These are phyloP conservation scores for Camellia lanceoleosa DNA, from an alignment of 148 eudicot genomes.

Conservation along the genomic window DNA sequence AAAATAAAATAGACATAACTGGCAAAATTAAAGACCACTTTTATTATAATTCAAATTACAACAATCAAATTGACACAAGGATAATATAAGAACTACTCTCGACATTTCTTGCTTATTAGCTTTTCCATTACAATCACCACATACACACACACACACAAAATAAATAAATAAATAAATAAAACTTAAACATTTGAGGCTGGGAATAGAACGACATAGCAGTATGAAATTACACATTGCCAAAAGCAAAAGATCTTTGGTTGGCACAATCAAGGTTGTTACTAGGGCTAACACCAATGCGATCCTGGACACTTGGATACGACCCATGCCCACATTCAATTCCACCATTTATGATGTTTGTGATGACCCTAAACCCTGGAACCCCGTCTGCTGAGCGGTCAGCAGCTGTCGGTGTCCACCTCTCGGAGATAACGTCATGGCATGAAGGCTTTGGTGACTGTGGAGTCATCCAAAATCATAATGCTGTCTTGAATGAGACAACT, in stretches of 20 bases:
- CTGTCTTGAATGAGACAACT: constrained; percentile 44
- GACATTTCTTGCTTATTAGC: too few relatives aligned
- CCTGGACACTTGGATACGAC: constrained; percentile 18
- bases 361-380: constrained; percentile 29
- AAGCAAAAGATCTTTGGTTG: constrained; percentile 22
- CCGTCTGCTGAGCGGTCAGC: constrained; percentile 37
- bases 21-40: too few relatives aligned
- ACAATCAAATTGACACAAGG: too few relatives aligned
- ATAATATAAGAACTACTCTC: too few relatives aligned
- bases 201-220: too few relatives aligned
- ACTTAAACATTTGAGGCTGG: neutral
- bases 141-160: too few relatives aligned
- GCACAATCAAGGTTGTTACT: constrained; percentile 25
- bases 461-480: constrained; percentile 61
- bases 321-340: constrained; percentile 12
- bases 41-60: too few relatives aligned
- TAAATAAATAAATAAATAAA: too few relatives aligned
- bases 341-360: constrained; percentile 37
- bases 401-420: constrained; percentile 37
- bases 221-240: neutral
- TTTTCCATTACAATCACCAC: too few relatives aligned
- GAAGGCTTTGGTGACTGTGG: constrained; percentile 46
- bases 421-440: constrained; percentile 39
- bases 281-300: constrained; percentile 21
- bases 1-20: too few relatives aligned